Percentiles rank a stretch among this genome's conserved stretches.
These are phyloP conservation scores for Saraca asoca DNA, from an alignment of 331 rosid species.

Conservation along the genomic window DNA sequence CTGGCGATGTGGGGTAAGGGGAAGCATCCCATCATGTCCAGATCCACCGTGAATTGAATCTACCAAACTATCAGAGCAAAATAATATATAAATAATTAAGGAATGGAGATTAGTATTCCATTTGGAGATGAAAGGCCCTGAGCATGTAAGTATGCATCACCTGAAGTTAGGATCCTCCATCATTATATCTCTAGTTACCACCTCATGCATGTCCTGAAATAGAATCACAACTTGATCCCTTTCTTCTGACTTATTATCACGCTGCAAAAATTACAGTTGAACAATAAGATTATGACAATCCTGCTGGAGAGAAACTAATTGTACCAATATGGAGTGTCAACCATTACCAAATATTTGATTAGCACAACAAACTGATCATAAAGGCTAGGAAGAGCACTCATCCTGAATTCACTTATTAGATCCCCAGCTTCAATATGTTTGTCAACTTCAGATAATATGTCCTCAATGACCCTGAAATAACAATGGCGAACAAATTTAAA, in stretches of 20 bases:
- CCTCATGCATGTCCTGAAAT: constrained; percentile 98
- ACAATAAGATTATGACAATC: constrained; percentile 28
- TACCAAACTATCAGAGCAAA: constrained; percentile 53
- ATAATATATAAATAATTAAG: constrained; percentile 12
- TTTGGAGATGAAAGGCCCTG: background rate
- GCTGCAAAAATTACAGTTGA: constrained; percentile 51
- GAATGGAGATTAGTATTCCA: background rate
- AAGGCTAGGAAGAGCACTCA: constrained; percentile 96
- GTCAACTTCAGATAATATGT: constrained; percentile 73
- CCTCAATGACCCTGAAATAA: constrained; percentile 68
- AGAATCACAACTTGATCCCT: constrained; percentile 84
- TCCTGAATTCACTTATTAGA: constrained; percentile 59
- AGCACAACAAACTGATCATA: constrained; percentile 71
- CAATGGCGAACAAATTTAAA: constrained; percentile 14
- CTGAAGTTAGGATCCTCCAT: constrained; percentile 68
- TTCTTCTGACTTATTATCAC: constrained; percentile 65
- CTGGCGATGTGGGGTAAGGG: constrained; percentile 69
- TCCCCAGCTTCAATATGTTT: constrained; percentile 35
- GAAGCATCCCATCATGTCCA: constrained; percentile 73
- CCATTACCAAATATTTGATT: constrained; percentile 67
- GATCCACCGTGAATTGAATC: constrained; percentile 72
- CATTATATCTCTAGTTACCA: constrained; percentile 89
- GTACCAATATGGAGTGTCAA: constrained; percentile 2
- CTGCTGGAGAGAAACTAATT: constrained; percentile 5
- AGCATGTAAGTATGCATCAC: constrained; percentile 41